These are phyloP conservation scores for Yamadazyma jaroonii DNA, from an alignment of 1,139 yeast species.

Conservation along the genomic window DNA sequence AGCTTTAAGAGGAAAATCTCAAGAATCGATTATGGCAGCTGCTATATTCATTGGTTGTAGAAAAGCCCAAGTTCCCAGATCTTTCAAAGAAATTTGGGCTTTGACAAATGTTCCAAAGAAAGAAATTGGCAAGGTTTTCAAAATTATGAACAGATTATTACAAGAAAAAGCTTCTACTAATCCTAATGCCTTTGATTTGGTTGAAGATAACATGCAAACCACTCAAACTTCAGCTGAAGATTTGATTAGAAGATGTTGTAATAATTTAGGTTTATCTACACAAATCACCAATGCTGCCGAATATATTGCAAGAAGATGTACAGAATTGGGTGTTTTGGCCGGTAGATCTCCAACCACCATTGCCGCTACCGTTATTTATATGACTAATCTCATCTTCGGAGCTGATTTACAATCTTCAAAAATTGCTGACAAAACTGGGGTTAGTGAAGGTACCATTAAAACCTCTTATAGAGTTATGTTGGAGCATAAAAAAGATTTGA, in stretches of 20 bases:
- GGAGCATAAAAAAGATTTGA: constrained; percentile 68
- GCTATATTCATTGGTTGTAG: constrained; percentile 94
- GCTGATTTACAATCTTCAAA: constrained; percentile 67
- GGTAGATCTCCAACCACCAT: constrained; percentile 97
- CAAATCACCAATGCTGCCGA: constrained; percentile 93
- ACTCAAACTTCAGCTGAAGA: constrained; percentile 94
- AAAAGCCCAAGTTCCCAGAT: constrained; percentile 90
- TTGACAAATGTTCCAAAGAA: constrained; percentile 90
- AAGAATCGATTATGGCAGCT: constrained; percentile 95
- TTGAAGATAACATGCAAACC: constrained; percentile 65
- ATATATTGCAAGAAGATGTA: constrained; percentile 82
- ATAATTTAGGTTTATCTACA: constrained; percentile 83
- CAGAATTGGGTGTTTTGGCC: constrained; percentile 90
- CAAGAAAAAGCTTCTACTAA: constrained; percentile 59
- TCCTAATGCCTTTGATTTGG: constrained; percentile 33
- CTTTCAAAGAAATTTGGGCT: constrained; percentile 95
- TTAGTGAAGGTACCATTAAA: constrained; percentile 95
- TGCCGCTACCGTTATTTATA: constrained; percentile 95
- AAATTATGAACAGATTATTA: constrained; percentile 74
- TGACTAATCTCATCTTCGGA: constrained; percentile 84
- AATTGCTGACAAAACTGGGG: constrained; percentile 95
- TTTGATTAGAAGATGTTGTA: constrained; percentile 92
- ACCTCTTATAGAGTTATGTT: constrained; percentile 84
- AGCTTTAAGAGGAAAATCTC: constrained; percentile 84
- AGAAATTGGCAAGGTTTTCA: constrained; percentile 88